Base-by-base conservation (phyloP, 768 basidiomycete genomes). In the Tulasnella sp. region DNA sequence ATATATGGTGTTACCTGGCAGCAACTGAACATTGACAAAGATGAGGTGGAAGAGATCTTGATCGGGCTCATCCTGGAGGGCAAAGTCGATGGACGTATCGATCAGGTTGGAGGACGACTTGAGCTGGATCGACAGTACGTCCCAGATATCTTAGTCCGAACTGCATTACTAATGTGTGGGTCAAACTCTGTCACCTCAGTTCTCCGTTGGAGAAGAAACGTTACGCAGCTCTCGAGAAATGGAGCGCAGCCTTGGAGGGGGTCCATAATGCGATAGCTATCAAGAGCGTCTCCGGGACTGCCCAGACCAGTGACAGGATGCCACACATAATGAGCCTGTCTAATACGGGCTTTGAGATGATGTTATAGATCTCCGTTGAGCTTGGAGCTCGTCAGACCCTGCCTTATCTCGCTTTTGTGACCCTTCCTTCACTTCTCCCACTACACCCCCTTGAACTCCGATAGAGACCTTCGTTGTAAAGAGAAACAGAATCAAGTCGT, bases 1-100 rank as follows among this genome's bases (percentile, higher is more conserved):
- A 59, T n/a, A 32, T 32, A 48, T 7, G 3, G 27, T 10, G 42
- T 62, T 19, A 47, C n/a, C 15, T 56, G 26, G 7, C 65, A 97
- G 94, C 94, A 97, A 88, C 76, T 99, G 59, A 94, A 96, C 64
- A 88, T 98, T n/a, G 83, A 87, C 24, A 81, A 82, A 47, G 80
- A 82, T 50, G 94, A 98, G 69, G 94, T 95, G 3, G 95, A 98
- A 66, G 91, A 93, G 60, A 80, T 99, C 19, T 80, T 98, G 41
- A 86, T 98, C 61, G 86, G 88, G 15, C 80, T 98, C 23, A 97
- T 99, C 60, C 74, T 98, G 24, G 96, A 99, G 70, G 91, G 90
- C n/a, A 95, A 90, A 70, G 90, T 99, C 10, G 89, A 95, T 65
- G 96, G 96, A 10, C 80, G 85, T 64, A 97, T 99, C 68, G 95